Evolutionary conservation across 1,139 yeast genomes (phyloP).

Genomic region (Saccharomycopsis crataegensis): DNA sequence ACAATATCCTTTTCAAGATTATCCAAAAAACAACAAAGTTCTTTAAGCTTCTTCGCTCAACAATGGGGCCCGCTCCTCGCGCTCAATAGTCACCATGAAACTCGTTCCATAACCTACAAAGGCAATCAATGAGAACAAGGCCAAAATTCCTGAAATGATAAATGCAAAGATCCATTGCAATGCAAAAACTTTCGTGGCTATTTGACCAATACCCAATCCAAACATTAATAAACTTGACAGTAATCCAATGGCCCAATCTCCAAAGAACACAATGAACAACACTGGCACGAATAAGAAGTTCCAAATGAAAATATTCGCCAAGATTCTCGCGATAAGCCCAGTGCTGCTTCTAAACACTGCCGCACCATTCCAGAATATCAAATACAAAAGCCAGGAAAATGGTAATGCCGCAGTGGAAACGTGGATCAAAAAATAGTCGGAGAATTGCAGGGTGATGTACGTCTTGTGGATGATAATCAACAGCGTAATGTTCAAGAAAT

Average conservation of each 20-base stretch:
- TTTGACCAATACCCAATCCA: constrained; percentile 65
- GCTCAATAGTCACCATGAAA: constrained; percentile 8
- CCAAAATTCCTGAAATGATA: constrained; percentile 48
- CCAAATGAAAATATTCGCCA: constrained; percentile 74
- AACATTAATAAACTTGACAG: constrained; percentile 49
- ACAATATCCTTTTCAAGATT: not conserved
- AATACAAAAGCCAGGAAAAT: constrained; percentile 64
- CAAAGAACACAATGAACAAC: constrained; percentile 46
- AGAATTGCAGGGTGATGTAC: constrained; percentile 43
- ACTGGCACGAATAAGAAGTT: constrained; percentile 63
- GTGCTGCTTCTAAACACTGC: constrained; percentile 49
- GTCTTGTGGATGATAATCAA: constrained; percentile 58
- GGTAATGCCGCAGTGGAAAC: constrained; percentile 64
- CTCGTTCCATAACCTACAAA: constrained; percentile 26
- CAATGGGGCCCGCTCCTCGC: constrained; percentile 28
- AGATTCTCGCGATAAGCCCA: constrained; percentile 48
- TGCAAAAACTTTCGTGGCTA: constrained; percentile 60
- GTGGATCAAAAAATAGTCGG: constrained; percentile 52
- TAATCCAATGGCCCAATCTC: constrained; percentile 68
- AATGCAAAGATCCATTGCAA: constrained; percentile 83
- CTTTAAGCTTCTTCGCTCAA: constrained; percentile 2
- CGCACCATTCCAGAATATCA: constrained; percentile 80
- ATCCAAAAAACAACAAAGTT: not conserved
- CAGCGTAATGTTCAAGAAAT: constrained; percentile 49
- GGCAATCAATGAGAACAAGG: constrained; percentile 39